These are phyloP conservation scores for Pseudozyma thailandica DNA, from an alignment of 1,284 basidiomycete species.

Conservation along the genomic window DNA sequence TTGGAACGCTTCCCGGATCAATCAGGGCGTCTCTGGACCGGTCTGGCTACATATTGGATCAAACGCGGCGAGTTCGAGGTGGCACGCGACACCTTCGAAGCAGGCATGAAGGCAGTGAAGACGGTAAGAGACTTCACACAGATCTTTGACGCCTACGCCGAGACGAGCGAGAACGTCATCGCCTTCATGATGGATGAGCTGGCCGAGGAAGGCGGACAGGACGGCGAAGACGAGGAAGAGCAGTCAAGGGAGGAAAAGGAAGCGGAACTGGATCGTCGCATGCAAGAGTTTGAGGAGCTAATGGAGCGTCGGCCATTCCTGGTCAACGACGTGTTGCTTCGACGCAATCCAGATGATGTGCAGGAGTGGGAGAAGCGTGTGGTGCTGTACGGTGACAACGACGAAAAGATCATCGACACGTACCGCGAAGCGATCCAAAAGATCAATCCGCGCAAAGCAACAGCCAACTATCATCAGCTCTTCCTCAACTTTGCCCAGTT, in stretches of 20 bases:
- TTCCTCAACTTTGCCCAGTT: slow-evolving; percentile 97
- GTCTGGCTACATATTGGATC: slow-evolving; percentile 97
- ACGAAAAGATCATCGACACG: slow-evolving; percentile 92
- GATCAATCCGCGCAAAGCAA: slow-evolving; percentile 87
- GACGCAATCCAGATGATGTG: slow-evolving; percentile 96
- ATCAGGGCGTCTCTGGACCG: slow-evolving; percentile 94
- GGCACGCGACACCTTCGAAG: slow-evolving; percentile 86
- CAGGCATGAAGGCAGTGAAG: slow-evolving; percentile 83
- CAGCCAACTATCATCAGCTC: slow-evolving; percentile 87
- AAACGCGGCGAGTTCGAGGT: slow-evolving; percentile 94
- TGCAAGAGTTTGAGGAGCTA: slow-evolving; percentile 92
- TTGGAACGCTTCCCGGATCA: slow-evolving; percentile 92
- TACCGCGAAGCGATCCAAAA: slow-evolving; percentile 90
- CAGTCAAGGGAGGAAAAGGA: slow-evolving; percentile 76
- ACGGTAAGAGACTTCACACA: slow-evolving; percentile 98
- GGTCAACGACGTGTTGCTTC: slow-evolving; percentile 91
- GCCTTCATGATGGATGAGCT: slow-evolving; percentile 90
- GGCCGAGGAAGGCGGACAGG: slow-evolving; percentile 70
- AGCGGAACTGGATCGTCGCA: slow-evolving; percentile 83
- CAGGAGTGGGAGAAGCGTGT: slow-evolving; percentile 99
- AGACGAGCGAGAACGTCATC: slow-evolving; percentile 91
- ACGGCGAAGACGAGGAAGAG: slow-evolving; percentile 46
- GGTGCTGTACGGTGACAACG: slow-evolving; percentile 90
- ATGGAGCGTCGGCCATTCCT: slow-evolving; percentile 97
- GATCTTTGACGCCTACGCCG: slow-evolving; percentile 95